Evolutionary conservation across 768 basidiomycete genomes (phyloP).

Genomic region (Cyclocybe aegerita): DNA sequence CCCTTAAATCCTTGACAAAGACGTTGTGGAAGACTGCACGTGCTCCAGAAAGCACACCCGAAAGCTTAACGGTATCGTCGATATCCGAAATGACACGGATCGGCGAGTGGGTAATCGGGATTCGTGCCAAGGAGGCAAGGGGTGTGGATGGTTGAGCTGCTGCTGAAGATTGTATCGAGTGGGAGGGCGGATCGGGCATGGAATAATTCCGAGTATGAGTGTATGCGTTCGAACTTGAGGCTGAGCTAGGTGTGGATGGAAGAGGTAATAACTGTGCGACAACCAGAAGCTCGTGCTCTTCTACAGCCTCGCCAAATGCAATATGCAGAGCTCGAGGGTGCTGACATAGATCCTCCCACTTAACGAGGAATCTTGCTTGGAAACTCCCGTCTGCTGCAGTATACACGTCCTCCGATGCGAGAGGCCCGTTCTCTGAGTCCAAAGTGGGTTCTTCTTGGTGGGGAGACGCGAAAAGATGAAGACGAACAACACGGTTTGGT

Average conservation of each 20-base stretch:
- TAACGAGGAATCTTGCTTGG: slow-evolving; percentile 56
- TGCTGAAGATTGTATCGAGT: slow-evolving; percentile 7
- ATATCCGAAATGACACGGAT: slow-evolving; percentile 90
- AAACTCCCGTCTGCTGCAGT: slow-evolving; percentile 78
- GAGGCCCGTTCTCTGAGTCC: slow-evolving; percentile 37
- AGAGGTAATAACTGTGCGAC: slow-evolving; percentile 47
- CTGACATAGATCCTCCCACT: slow-evolving; percentile 67
- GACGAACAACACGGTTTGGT: slow-evolving; percentile 55
- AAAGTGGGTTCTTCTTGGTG: slow-evolving; percentile 19
- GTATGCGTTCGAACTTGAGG: no score
- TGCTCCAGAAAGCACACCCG: slow-evolving; percentile 77
- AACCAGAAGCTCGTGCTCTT: slow-evolving; percentile 57
- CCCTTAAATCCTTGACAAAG: slow-evolving; percentile 81
- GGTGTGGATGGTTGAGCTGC: slow-evolving; percentile 6
- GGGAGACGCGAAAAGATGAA: slow-evolving; percentile 57
- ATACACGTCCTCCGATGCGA: slow-evolving; percentile 47
- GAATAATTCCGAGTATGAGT: neutral
- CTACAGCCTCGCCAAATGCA: slow-evolving; percentile 50
- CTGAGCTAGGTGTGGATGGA: slow-evolving; percentile 1
- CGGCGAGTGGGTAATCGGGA: slow-evolving; percentile 59
- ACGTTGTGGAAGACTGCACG: slow-evolving; percentile 87
- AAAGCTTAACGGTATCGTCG: slow-evolving; percentile 88
- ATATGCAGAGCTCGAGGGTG: slow-evolving; percentile 60
- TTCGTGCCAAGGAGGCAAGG: slow-evolving; percentile 29
- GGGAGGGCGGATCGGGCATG: neutral